Conservation (phyloP, 257 asterid species). For the Nicotiana knightiana region DNA sequence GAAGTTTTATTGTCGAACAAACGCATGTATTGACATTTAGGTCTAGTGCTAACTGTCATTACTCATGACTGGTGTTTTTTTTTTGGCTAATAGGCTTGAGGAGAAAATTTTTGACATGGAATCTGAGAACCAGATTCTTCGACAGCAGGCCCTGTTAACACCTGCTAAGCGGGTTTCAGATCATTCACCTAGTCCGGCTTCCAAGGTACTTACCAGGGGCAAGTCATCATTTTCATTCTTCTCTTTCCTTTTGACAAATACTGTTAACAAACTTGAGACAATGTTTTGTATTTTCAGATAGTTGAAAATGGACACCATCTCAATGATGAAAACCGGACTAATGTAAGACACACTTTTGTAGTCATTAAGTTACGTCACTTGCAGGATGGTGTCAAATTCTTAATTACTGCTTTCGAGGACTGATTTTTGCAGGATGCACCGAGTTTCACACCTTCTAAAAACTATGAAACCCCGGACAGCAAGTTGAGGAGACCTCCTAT, state of each 20-base stretch:
- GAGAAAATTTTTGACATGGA: constrained; percentile 89
- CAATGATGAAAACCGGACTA: constrained; percentile 40
- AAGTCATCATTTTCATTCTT: constrained; percentile 7
- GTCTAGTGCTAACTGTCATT: neutral
- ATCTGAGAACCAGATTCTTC: constrained; percentile 82
- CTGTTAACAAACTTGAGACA: constrained; percentile 17
- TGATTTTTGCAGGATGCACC: constrained; percentile 51
- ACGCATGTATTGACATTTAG: neutral
- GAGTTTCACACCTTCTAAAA: constrained; percentile 43
- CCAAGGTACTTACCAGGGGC: constrained; percentile 38
- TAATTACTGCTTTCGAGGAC: neutral
- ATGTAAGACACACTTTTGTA: constrained; percentile 38
- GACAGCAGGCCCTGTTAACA: constrained; percentile 61
- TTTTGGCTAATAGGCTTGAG: constrained; percentile 51
- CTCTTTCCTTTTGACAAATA: constrained; percentile 7
- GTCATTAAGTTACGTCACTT: constrained; percentile 1
- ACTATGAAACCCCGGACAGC: constrained; percentile 73
- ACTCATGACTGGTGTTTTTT: neutral
- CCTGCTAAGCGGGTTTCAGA: constrained; percentile 53
- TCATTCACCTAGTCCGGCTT: constrained; percentile 30
- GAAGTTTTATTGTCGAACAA: neutral
- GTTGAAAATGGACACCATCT: constrained; percentile 78
- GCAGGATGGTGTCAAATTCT: constrained; percentile 14
- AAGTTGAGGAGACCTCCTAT: constrained; percentile 75
- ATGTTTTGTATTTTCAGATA: constrained; percentile 34